Percentiles rank a stretch among this genome's conserved stretches.
phyloP scores from a whole-genome alignment of 2,329 filamentous ascomycete genomes.

The Xylariaceae sp. region DNA sequence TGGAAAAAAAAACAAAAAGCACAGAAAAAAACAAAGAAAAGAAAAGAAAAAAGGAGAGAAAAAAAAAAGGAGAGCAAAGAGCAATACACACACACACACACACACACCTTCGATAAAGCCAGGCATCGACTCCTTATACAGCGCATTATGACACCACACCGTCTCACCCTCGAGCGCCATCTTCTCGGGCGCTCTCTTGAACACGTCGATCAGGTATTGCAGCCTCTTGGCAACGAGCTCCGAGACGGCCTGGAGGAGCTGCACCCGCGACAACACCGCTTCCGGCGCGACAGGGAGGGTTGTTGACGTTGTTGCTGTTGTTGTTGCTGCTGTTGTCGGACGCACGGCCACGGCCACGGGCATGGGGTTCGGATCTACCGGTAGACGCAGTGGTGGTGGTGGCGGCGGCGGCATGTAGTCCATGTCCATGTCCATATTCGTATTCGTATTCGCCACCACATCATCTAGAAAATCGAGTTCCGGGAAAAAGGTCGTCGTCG shows the following conservation, averaged over 20 bases:
- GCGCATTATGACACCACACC: slow-evolving; percentile 15
- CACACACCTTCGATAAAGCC: slow-evolving; percentile 13
- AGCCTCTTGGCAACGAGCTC: slow-evolving; percentile 14
- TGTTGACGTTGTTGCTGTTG: too few relatives aligned
- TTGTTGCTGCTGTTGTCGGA: too few relatives aligned
- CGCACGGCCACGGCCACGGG: background rate
- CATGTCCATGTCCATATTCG: background rate
- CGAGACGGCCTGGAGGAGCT: slow-evolving; percentile 1
- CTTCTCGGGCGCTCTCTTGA: slow-evolving; percentile 11
- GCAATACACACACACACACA: too few relatives aligned
- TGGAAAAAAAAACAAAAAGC: background rate
- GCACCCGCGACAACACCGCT: background rate
- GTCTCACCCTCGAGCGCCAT: slow-evolving; percentile 14
- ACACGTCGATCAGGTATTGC: slow-evolving; percentile 10
- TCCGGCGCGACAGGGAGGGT: background rate
- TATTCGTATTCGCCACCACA: too few relatives aligned
- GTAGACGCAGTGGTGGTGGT: background rate
- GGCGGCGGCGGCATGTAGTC: slow-evolving; percentile 1
- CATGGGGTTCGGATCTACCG: slow-evolving; percentile 3
- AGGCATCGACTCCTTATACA: slow-evolving; percentile 18
- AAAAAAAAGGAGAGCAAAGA: too few relatives aligned
- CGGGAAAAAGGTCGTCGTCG: too few relatives aligned
- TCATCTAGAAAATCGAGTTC: slow-evolving; percentile 11
- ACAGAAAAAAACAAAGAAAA: too few relatives aligned
- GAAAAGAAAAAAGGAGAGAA: too few relatives aligned